Conservation (phyloP, 176 grass and related monocot genomes). For the Paspalum notatum region DNA sequence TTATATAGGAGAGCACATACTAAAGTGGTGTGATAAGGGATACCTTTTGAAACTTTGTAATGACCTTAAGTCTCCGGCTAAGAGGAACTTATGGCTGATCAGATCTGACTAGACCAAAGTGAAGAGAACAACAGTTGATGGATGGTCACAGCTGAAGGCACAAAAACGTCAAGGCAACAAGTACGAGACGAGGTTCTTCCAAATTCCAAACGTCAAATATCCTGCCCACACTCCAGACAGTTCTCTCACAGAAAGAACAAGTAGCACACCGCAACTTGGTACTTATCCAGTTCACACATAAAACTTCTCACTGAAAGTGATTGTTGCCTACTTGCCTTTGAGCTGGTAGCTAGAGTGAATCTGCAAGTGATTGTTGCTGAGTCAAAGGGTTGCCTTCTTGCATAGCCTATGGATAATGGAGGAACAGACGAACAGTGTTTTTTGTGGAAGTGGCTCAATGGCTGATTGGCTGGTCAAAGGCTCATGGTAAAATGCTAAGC, state of each 20-base stretch:
- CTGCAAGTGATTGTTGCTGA: neutral
- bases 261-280: neutral
- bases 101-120: slow-evolving; percentile 4
- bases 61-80: neutral
- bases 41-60: neutral
- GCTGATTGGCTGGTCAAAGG: neutral
- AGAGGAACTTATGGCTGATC: neutral
- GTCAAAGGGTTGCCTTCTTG: slow-evolving; percentile 40
- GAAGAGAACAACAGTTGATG: neutral
- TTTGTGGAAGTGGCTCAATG: slow-evolving; percentile 18
- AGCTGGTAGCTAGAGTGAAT: slow-evolving; percentile 13
- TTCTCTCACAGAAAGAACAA: slow-evolving; percentile 40
- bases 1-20: neutral
- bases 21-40: neutral
- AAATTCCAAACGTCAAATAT: slow-evolving; percentile 11
- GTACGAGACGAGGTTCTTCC: slow-evolving; percentile 19
- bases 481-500: slow-evolving; percentile 12
- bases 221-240: neutral
- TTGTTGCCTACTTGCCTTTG: no score
- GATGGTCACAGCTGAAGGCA: slow-evolving; percentile 3
- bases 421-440: no score
- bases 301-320: no score
- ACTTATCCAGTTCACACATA: neutral
- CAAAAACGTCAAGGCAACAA: slow-evolving; percentile 14
- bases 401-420: slow-evolving; percentile 27